Evolutionary conservation across 371 early-diverging fungal species (phyloP).

Genomic region (Syncephalastrum racemosum): DNA sequence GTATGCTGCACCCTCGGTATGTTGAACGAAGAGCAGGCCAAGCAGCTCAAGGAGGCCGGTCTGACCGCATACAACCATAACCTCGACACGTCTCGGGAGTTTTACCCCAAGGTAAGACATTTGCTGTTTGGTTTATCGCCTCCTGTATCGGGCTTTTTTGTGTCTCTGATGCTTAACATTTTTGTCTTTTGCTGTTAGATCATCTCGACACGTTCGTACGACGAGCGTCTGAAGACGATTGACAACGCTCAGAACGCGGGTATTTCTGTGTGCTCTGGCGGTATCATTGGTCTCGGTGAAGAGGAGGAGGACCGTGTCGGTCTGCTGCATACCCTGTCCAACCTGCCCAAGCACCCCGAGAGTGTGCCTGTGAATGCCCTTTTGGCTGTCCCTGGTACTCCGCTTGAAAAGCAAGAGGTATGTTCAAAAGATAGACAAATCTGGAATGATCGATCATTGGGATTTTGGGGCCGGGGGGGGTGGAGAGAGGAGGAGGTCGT

Average conservation of each 20-base stretch:
- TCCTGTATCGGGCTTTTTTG: not conserved
- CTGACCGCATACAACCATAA: slow-evolving; percentile 93
- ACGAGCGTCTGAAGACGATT: slow-evolving; percentile 81
- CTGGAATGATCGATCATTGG: not conserved
- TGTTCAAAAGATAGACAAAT: not conserved
- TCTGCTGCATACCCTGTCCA: slow-evolving; percentile 75
- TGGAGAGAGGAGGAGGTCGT: no score
- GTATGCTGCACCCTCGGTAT: slow-evolving; percentile 90
- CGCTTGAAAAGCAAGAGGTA: slow-evolving; percentile 75
- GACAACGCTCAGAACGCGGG: slow-evolving; percentile 79
- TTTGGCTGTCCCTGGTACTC: slow-evolving; percentile 83
- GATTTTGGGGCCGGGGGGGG: no score
- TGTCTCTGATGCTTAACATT: not conserved
- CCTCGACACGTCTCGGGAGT: slow-evolving; percentile 83
- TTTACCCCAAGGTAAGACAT: slow-evolving; percentile 67
- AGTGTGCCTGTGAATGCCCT: slow-evolving; percentile 85
- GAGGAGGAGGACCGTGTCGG: slow-evolving; percentile 75
- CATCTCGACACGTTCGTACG: slow-evolving; percentile 82
- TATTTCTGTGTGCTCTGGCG: slow-evolving; percentile 87
- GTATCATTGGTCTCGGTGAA: slow-evolving; percentile 88
- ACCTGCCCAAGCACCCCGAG: slow-evolving; percentile 80
- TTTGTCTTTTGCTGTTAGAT: slow-evolving; percentile 35
- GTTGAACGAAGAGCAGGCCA: slow-evolving; percentile 77
- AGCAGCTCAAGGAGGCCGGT: slow-evolving; percentile 79
- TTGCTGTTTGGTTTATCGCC: slow-evolving; percentile 1